Evolutionary conservation across 306 rosid genomes (phyloP).

Genomic region (Castanospermum australe): DNA sequence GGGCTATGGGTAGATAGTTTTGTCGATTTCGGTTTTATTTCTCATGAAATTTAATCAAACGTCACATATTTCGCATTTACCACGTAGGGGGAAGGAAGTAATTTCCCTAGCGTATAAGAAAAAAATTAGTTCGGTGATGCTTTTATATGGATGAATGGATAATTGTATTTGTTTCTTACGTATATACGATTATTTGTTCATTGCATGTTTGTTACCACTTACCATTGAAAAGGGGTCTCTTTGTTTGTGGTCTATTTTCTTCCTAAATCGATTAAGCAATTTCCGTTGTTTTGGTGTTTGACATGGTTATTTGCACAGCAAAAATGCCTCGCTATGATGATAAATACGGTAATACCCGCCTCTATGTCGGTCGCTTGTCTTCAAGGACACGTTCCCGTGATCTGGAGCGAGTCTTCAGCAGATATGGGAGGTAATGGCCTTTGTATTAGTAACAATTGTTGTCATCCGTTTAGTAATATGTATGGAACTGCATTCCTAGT

Average conservation of each 20-base stretch:
- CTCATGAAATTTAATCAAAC: background rate
- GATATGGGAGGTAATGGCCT: conserved; percentile 67
- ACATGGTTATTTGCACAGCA: conserved; percentile 20
- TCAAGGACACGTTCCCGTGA: conserved; percentile 73
- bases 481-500: background rate
- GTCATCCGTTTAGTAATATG: background rate
- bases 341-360: conserved; percentile 64
- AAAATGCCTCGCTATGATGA: conserved; percentile 85
- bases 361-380: conserved; percentile 75
- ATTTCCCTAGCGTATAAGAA: too few species aligned
- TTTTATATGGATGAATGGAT: background rate
- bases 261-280: background rate
- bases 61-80: background rate
- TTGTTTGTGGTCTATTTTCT: background rate
- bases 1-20: background rate
- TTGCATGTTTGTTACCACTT: background rate
- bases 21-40: background rate
- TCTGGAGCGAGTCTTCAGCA: conserved; percentile 60
- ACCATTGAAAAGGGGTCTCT: background rate
- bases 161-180: background rate
- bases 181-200: background rate
- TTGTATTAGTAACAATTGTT: too few species aligned
- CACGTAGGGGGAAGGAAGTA: background rate
- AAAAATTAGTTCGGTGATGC: background rate
- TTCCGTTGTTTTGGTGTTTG: background rate